Evolutionary conservation across 257 asterid species (phyloP).

Genomic region (Jasminum sambac): DNA sequence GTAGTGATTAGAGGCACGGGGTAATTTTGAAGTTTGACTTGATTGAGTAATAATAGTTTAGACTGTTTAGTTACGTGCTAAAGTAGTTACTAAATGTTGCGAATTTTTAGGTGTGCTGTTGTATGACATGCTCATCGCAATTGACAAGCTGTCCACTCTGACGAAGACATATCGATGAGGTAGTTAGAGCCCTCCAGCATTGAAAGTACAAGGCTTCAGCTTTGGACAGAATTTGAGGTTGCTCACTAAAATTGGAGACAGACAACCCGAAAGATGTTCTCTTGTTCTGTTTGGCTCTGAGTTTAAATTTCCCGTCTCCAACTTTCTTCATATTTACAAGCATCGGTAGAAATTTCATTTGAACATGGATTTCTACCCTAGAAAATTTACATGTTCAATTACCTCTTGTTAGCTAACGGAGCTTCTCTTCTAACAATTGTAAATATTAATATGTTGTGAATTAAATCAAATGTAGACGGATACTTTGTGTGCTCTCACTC

Average conservation of each 20-base stretch:
- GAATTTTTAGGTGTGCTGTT: conserved; percentile 82
- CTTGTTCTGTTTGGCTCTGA: background rate
- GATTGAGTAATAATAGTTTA: too few species aligned
- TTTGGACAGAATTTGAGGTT: background rate
- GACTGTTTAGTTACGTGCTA: too few species aligned
- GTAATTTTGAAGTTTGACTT: too few species aligned
- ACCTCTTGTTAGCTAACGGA: too few species aligned
- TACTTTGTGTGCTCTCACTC: too few species aligned
- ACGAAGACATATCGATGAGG: conserved; percentile 77
- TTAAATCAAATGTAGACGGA: too few species aligned
- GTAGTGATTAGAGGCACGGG: too few species aligned
- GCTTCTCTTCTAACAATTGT: too few species aligned
- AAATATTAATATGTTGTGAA: too few species aligned
- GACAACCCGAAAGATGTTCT: background rate
- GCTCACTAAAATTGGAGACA: background rate
- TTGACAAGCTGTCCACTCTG: conserved; percentile 90
- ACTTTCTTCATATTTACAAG: background rate
- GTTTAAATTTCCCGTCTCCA: background rate
- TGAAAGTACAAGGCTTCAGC: conserved; percentile 27
- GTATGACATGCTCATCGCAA: conserved; percentile 82
- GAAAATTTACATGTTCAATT: background rate
- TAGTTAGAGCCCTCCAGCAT: conserved; percentile 83
- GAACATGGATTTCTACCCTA: background rate
- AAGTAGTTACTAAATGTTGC: too few species aligned
- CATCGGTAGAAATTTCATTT: background rate